Evolutionary conservation across 176 grass and related monocot genomes (phyloP), one percentile per base, ranked within the genome.

Genomic region (Coix lacrymajobi): DNA sequence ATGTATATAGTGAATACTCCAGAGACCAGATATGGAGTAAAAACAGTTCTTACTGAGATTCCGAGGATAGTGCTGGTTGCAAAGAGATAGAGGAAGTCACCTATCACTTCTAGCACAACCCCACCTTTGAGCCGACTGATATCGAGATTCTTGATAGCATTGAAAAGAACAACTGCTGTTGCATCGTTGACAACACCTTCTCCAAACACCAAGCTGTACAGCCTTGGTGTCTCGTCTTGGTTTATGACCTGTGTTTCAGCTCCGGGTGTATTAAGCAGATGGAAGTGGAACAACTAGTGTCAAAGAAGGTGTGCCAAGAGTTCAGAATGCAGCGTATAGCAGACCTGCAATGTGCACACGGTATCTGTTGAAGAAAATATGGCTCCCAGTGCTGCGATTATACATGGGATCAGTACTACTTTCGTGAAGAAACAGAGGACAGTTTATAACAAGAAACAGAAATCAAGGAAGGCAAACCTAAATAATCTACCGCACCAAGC

Each of bases 301-400:
- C 37, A 17, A 14, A 10, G 11, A 77, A 71, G 12, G 11, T 76
- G 15, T 19, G 11, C 8, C 33, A 7, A 4, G 1, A 25, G 40
- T 38, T 67, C 46, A 17, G 16, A 62, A 58, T 7, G 31, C 4
- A 75, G 58, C 2, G 11, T 9, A 36, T 79, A 73, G 56, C 66
- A 25, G 46, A 98, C 96, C 90, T 93, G 90, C 69, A 98, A 77
- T 12, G 90, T 98, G 76, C 96, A 95, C 26, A 98, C 87, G 11
- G 92, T 95, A 76, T 98, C 96, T 75, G 96, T 95, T 1, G 96
- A 86, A 54, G 96, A 94, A 83, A 95, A 95, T 88, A 98, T 98
- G 62, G 89, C 84, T 82, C 92, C 96, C 58, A 98, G 76, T 32
- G 96, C 96, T 98, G 81, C 14, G 68, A 70, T 69, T 78, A 25